A percentile compares a stretch with the other conserved stretches of the same genome.
phyloP scores from a whole-genome alignment of 331 rosid species.

The Acacia pycnantha region DNA sequence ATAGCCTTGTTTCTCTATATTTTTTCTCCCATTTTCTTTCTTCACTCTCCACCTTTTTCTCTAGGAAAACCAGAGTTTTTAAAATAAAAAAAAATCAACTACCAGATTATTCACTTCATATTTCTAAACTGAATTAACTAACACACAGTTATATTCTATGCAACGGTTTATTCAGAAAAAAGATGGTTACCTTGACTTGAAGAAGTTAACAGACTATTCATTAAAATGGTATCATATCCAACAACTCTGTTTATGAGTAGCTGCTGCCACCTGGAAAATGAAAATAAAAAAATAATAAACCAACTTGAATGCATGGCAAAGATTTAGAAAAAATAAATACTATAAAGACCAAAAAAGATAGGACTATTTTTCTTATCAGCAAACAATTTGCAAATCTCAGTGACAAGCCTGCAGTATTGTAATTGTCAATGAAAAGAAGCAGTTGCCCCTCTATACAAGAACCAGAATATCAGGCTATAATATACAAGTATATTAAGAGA shows the following conservation, averaged over 20 bases:
- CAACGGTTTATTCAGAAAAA: slow-evolving; percentile 13
- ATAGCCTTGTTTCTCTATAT: neutral
- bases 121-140: neutral
- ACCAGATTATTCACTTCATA: neutral
- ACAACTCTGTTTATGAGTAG: slow-evolving; percentile 94
- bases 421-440: slow-evolving; percentile 7
- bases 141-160: neutral
- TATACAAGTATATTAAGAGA: neutral
- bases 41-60: neutral
- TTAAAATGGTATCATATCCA: slow-evolving; percentile 97
- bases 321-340: slow-evolving; percentile 7
- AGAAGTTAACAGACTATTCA: slow-evolving; percentile 90
- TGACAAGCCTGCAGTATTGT: slow-evolving; percentile 14
- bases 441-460: slow-evolving; percentile 1
- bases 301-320: slow-evolving; percentile 9
- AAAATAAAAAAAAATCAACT: neutral
- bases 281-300: neutral
- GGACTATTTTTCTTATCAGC: slow-evolving; percentile 15
- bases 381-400: slow-evolving; percentile 13
- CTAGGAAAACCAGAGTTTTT: neutral
- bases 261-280: slow-evolving; percentile 90
- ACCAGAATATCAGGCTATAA: slow-evolving; percentile 13
- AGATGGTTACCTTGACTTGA: slow-evolving; percentile 82
- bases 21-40: neutral
- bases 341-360: slow-evolving; percentile 6